Percentiles rank a stretch among this genome's conserved stretches.
phyloP scores from a whole-genome alignment of 441 rosid species.

The Erodium moschatum region DNA sequence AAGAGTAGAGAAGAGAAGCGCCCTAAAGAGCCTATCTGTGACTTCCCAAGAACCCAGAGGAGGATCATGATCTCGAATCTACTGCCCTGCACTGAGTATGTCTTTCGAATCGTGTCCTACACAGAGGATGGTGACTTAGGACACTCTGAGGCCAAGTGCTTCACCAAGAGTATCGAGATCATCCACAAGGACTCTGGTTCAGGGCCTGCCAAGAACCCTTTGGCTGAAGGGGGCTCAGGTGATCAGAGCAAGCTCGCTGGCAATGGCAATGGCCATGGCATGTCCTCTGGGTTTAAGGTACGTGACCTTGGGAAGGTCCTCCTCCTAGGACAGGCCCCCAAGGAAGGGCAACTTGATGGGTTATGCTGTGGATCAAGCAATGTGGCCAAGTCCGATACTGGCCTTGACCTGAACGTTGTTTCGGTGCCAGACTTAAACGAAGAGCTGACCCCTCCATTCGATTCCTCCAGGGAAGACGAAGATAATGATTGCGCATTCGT shows the following conservation, averaged over 20 bases:
- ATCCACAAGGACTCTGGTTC: constrained; percentile 33
- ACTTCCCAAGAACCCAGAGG: constrained; percentile 61
- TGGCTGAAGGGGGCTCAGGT: neutral
- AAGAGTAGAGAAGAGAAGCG: constrained; percentile 58
- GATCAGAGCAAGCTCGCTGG: no score
- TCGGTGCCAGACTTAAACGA: constrained; percentile 89
- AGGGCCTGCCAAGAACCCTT: constrained; percentile 23
- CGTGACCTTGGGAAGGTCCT: constrained; percentile 56
- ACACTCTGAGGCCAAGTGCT: constrained; percentile 81
- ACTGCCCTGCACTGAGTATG: constrained; percentile 76
- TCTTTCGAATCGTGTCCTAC: constrained; percentile 64
- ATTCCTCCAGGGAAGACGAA: constrained; percentile 68
- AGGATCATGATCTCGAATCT: constrained; percentile 73
- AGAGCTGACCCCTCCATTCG: constrained; percentile 71
- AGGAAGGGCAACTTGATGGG: no score
- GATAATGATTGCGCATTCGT: constrained; percentile 31
- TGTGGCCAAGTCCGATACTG: constrained; percentile 29
- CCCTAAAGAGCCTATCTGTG: constrained; percentile 46
- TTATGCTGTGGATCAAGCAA: no score
- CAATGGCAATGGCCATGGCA: constrained; percentile 14
- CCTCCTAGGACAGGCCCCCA: constrained; percentile 24
- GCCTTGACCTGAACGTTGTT: constrained; percentile 68
- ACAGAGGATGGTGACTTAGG: constrained; percentile 61
- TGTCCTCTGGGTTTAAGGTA: constrained; percentile 57
- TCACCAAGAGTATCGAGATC: constrained; percentile 78